Base-by-base conservation (phyloP, 306 rosid species). In the Mimosa pudica region DNA sequence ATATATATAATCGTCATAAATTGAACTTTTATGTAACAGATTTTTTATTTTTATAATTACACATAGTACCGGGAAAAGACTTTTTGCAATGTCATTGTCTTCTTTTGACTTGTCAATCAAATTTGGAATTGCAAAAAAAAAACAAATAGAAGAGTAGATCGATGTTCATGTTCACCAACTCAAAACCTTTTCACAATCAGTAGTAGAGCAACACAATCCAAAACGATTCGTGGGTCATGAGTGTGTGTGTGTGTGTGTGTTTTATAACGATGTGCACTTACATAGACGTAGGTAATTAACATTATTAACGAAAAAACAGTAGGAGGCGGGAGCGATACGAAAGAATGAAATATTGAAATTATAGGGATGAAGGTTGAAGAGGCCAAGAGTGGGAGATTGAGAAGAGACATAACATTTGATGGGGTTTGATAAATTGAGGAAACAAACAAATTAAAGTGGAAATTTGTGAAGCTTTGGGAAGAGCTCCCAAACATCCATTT, bases 401-500 rank as follows among this genome's bases (percentile, higher is more conserved):
- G 55, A 49, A 49, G 6, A 52, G 20, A 52, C 61, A n/a, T 54
- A 55, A 7, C 61, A 7, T 5, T 55, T 8, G 10, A 17, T 52
- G 20, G 70, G 71, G 75, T 72, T 57, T 54, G 60, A 54, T 6
- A 7, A 6, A 17, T n/a, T 55, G 64, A 58, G 24, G 64, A 58
- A 58, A 20, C 65, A 60, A 60, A 24, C 65, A 60, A 18, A 58
- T 24, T 57, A 18, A 3, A 58, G 64, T 58, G 12, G 64, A 33
- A 20, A 55, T 6, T 16, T n/a, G 64, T 10, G 41, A 76, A 36
- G 45, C 82, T 65, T 45, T 42, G 85, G 81, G 73, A 79, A 79
- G 78, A 63, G 82, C 36, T 36, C 76, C 69, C 49, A n/a, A 30
- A 62, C 68, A 32, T 10, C 68, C n/a, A 10, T 12, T 51, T 24